phyloP scores from a whole-genome alignment of 2,329 filamentous ascomycete species.

The Nothophaeocryptopus gaeumannii region DNA sequence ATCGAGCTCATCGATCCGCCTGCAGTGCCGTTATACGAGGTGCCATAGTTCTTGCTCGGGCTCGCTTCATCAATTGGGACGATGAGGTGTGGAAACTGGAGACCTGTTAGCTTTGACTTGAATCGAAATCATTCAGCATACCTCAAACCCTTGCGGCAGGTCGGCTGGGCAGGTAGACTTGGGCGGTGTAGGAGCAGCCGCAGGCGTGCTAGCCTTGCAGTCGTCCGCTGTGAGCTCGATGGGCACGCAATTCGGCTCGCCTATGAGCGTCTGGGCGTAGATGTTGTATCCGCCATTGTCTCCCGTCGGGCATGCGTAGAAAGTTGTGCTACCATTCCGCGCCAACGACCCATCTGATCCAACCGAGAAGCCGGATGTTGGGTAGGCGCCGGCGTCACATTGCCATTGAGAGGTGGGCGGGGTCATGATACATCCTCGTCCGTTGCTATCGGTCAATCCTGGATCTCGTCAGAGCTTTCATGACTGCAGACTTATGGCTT shows the following conservation, averaged over 20 bases:
- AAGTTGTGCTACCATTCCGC: slow-evolving; percentile 52
- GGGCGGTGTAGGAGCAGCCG: slow-evolving; percentile 8
- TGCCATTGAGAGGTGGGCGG: slow-evolving; percentile 59
- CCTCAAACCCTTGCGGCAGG: slow-evolving; percentile 11
- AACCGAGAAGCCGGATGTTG: slow-evolving; percentile 57
- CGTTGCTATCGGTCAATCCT: slow-evolving; percentile 54
- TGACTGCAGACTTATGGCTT: background rate
- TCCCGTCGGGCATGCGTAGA: slow-evolving; percentile 61
- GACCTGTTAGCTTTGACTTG: background rate
- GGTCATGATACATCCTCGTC: slow-evolving; percentile 63
- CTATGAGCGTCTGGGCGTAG: slow-evolving; percentile 45
- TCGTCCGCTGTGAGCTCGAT: slow-evolving; percentile 42
- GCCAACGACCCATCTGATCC: slow-evolving; percentile 52
- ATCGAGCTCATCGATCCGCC: slow-evolving; percentile 55
- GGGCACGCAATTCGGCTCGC: slow-evolving; percentile 50
- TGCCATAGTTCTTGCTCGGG: slow-evolving; percentile 54
- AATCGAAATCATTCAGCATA: slow-evolving; percentile 1
- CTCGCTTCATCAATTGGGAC: slow-evolving; percentile 57
- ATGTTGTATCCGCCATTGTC: slow-evolving; percentile 56
- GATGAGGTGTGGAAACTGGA: slow-evolving; percentile 59
- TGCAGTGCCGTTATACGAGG: slow-evolving; percentile 56
- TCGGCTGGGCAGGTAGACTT: slow-evolving; percentile 15
- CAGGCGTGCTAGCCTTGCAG: slow-evolving; percentile 12
- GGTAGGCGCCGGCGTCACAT: slow-evolving; percentile 55
- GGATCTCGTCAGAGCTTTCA: background rate